phyloP scores from a whole-genome alignment of 768 basidiomycete species.

The Leccinellum luteum region DNA sequence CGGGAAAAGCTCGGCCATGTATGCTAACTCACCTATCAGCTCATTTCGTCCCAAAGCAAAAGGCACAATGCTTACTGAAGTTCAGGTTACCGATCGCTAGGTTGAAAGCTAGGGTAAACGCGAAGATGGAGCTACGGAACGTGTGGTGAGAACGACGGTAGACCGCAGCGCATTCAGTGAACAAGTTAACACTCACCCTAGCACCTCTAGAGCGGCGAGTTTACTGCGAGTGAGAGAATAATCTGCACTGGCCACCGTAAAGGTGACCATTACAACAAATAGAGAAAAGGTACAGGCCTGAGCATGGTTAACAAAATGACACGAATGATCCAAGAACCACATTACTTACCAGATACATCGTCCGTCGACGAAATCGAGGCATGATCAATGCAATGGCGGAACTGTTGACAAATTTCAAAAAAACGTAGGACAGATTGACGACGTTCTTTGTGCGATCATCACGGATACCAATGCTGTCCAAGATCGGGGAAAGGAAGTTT shows the following conservation, averaged over 20 bases:
- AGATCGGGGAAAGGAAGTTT: background rate
- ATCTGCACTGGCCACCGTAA: background rate
- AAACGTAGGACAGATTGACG: background rate
- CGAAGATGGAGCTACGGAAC: background rate
- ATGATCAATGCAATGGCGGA: background rate
- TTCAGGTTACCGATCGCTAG: background rate
- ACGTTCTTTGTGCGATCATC: background rate
- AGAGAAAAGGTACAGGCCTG: background rate
- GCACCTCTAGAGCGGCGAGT: background rate
- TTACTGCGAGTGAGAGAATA: background rate
- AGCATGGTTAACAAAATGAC: background rate
- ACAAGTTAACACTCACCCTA: background rate
- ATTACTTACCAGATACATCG: background rate
- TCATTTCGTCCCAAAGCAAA: background rate
- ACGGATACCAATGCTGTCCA: background rate
- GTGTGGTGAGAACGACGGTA: background rate
- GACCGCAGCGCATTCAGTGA: background rate
- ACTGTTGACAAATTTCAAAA: background rate
- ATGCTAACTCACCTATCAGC: background rate
- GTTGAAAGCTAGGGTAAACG: background rate
- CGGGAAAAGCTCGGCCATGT: background rate
- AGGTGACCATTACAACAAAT: background rate
- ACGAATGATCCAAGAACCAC: background rate
- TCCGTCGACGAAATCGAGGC: background rate
- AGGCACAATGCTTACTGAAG: background rate